These are phyloP conservation scores for Epichloe festucae DNA, from an alignment of 2,329 filamentous ascomycete species.

Conservation along the genomic window DNA sequence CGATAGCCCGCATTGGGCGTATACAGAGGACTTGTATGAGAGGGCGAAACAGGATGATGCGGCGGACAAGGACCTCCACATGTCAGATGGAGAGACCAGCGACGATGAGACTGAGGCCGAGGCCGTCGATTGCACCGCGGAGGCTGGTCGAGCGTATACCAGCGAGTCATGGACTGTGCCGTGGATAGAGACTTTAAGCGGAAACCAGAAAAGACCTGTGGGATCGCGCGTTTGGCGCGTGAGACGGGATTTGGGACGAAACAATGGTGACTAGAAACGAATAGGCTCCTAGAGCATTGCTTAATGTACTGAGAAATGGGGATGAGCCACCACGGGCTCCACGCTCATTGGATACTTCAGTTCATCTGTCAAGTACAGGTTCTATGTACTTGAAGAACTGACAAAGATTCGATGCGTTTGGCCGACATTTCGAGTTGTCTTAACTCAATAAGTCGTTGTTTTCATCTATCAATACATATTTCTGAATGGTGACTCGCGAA, in stretches of 20 bases:
- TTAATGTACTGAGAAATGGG: too few relatives aligned
- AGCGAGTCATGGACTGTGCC: slow-evolving; percentile 26
- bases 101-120: slow-evolving; percentile 13
- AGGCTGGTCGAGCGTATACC: slow-evolving; percentile 7
- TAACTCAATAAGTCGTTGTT: too few relatives aligned
- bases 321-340: too few relatives aligned
- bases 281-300: too few relatives aligned
- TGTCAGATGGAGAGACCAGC: slow-evolving; percentile 22
- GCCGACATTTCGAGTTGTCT: too few relatives aligned
- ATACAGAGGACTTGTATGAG: slow-evolving; percentile 47
- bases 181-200: slow-evolving; percentile 47
- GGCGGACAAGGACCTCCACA: slow-evolving; percentile 16
- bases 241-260: slow-evolving; percentile 45
- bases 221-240: slow-evolving; percentile 52
- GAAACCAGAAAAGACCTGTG: slow-evolving; percentile 40
- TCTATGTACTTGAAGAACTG: too few relatives aligned
- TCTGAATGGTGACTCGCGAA: too few relatives aligned
- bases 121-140: slow-evolving; percentile 9
- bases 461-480: too few relatives aligned
- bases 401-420: too few relatives aligned
- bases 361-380: too few relatives aligned
- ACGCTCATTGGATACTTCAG: too few relatives aligned
- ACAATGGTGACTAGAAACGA: slow-evolving; percentile 11
- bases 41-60: slow-evolving; percentile 19
- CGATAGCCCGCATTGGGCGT: slow-evolving; percentile 57